Base-by-base conservation (phyloP, 2,329 filamentous ascomycete genomes). In the Stemphylium vesicarium region DNA sequence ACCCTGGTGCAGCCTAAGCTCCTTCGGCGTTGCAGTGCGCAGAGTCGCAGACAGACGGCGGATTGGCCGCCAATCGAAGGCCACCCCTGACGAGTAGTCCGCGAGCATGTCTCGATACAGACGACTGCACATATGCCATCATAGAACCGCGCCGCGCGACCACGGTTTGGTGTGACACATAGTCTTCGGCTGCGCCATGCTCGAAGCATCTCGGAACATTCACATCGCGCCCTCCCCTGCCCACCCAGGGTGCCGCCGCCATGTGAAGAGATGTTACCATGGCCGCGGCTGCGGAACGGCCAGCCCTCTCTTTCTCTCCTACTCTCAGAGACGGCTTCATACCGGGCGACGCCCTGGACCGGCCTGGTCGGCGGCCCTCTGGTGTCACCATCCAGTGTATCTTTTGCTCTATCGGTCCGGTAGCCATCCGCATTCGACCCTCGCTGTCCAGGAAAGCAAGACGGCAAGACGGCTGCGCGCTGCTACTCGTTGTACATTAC, bases 201-300 rank as follows among this genome's bases (percentile, higher is more conserved):
- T 63, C 56, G 45, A 65, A 56, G 40, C 52, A 57, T 57, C 53
- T 64, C 64, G 62, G 64, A 68, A 53, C 43, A 52, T 66, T 63
- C 61, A 48, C 62, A 60, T 63, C 59, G 60, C 62, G 55, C 54
- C 41, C 51, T 55, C 42, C 45, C 58, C 57, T 65, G 61, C 57
- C 36, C 26, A 12, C 29, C 31, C 16, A 18, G 3, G 3, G 8
- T 4, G 26, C 5, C 7, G 26, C 26, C 26, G 26, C 26, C 9
- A 29, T 29, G 26, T 29, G 26, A 29, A 29, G 61, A 65, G 60
- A 70, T 75, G 74, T 72, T 75, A 76, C 75, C 76, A 76, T 75
- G 70, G 60, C 70, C 75, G 75, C 73, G 76, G 75, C 72, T 74
- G 72, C 76, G 75, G 77, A 71, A 70, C 65, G 71, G 62, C 62